Evolutionary conservation across 192 early-diverging fungal species (phyloP).

Genomic region (Rhizophlyctis rosea): DNA sequence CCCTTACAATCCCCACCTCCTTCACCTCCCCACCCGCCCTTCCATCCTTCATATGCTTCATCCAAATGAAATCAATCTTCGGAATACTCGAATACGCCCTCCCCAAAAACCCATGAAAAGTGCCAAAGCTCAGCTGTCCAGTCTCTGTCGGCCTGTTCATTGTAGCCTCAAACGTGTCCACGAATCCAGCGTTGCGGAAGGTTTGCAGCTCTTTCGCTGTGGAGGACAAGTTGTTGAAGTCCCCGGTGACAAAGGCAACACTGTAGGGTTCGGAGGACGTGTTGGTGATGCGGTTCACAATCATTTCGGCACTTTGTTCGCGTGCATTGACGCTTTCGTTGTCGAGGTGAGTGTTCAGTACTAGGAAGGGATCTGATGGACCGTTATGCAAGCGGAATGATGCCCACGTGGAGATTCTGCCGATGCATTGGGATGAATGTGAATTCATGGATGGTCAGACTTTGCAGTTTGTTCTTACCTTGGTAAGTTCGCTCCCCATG

Average conservation of each 20-base stretch:
- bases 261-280: not conserved
- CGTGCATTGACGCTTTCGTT: not conserved
- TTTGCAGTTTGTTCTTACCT: too few relatives aligned
- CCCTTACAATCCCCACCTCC: not conserved
- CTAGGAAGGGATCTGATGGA: not conserved
- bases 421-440: too few relatives aligned
- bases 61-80: conserved; percentile 18
- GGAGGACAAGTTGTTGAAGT: conserved; percentile 3
- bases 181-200: not conserved
- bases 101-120: conserved; percentile 9
- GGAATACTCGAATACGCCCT: not conserved
- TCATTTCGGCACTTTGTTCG: conserved; percentile 1
- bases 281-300: not conserved
- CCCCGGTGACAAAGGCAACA: not conserved
- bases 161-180: conserved; percentile 1
- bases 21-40: not conserved
- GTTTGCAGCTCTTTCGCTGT: not conserved
- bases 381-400: not conserved
- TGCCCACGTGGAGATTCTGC: conserved; percentile 12
- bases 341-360: conserved; percentile 13
- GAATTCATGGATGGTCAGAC: too few relatives aligned
- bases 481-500: conserved; percentile 1
- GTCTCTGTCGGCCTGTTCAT: not conserved
- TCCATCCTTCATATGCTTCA: too few relatives aligned
- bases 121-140: not conserved